Conservation (phyloP, 352 stramenopile genomes). For the Phytophthora pisi region DNA sequence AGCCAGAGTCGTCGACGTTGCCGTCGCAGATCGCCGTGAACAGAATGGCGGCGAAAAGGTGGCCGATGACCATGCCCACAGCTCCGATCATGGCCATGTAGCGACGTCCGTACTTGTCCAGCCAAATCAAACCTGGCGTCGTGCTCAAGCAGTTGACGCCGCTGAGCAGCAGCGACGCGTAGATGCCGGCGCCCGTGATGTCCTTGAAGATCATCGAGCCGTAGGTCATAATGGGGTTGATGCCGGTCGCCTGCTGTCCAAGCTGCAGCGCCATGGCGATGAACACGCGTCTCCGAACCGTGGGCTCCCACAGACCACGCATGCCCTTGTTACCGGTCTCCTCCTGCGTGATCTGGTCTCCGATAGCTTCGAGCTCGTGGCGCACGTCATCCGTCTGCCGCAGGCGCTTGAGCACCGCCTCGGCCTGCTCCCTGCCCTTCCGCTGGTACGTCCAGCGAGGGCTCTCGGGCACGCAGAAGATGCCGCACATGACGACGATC, state of each 20-base stretch:
- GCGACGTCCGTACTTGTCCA: conserved; percentile 37
- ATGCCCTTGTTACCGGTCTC: conserved; percentile 31
- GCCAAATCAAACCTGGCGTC: conserved; percentile 26
- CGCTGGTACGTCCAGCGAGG: conserved; percentile 39
- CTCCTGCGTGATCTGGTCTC: conserved; percentile 40
- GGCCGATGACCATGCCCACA: conserved; percentile 38
- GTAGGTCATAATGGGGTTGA: conserved; percentile 43
- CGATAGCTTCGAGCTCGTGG: conserved; percentile 46
- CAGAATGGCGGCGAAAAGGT: conserved; percentile 38
- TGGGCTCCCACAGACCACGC: conserved; percentile 34
- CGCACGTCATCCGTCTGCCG: conserved; percentile 38
- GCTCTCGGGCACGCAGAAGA: conserved; percentile 35
- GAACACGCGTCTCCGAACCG: conserved; percentile 36
- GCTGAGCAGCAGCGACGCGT: conserved; percentile 30
- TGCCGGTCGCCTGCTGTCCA: conserved; percentile 44
- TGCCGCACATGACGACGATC: conserved; percentile 43
- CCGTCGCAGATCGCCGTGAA: conserved; percentile 37
- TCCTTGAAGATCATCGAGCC: conserved; percentile 43
- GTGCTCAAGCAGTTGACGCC: conserved; percentile 38
- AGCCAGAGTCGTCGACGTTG: conserved; percentile 36
- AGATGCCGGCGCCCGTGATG: conserved; percentile 33
- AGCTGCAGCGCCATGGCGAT: conserved; percentile 47
- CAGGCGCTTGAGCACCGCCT: conserved; percentile 40
- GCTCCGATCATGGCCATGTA: conserved; percentile 39
- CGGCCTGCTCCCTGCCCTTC: conserved; percentile 36